phyloP scores from a whole-genome alignment of 2,329 filamentous ascomycete species.

The Trichoderma sp. region DNA sequence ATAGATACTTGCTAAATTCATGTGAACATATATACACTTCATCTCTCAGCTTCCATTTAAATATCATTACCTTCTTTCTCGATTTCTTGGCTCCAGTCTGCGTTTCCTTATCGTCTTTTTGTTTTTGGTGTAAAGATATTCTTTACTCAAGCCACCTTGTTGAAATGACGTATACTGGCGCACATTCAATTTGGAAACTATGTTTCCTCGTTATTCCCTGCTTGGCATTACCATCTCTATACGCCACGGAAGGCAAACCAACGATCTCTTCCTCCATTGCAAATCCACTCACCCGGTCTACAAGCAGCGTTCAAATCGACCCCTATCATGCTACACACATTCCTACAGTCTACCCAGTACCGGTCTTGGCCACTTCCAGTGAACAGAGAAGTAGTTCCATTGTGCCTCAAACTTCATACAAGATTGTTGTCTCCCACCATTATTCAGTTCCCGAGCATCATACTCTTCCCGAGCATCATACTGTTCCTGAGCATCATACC shows the following conservation, averaged over 20 bases:
- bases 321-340: background rate
- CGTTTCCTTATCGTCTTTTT: background rate
- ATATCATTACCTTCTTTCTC: background rate
- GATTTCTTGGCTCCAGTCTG: background rate
- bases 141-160: background rate
- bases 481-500: background rate
- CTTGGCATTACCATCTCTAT: background rate
- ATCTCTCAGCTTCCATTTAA: background rate
- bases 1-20: background rate
- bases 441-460: background rate
- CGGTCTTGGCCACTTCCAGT: background rate
- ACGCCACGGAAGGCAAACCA: background rate
- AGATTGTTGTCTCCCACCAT: background rate
- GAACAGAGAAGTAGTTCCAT: background rate
- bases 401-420: background rate
- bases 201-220: background rate
- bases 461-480: background rate
- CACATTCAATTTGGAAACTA: background rate
- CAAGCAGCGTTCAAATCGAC: background rate
- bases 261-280: background rate
- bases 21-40: background rate
- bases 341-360: background rate
- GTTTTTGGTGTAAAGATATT: background rate
- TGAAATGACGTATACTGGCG: background rate
- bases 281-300: background rate